These are phyloP conservation scores for Lolium multiflorum DNA, from an alignment of 176 grass and related monocot genomes.

Conservation along the genomic window DNA sequence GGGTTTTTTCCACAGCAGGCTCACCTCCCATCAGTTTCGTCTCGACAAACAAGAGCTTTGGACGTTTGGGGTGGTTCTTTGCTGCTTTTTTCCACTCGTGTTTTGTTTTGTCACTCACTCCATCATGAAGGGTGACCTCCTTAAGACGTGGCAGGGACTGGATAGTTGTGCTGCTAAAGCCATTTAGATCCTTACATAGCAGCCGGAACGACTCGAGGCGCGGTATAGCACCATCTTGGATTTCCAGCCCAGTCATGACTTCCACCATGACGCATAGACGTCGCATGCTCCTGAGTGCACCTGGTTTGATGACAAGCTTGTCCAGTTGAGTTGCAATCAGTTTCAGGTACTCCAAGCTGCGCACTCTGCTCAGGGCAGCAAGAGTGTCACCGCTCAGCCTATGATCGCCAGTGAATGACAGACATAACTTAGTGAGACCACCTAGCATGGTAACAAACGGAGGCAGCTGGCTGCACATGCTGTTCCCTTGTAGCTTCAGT, in stretches of 20 bases:
- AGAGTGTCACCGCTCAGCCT: neutral
- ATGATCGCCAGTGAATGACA: neutral
- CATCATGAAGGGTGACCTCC: neutral
- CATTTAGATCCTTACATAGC: neutral
- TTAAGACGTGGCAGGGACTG: neutral
- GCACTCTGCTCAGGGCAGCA: neutral
- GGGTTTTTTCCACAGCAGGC: neutral
- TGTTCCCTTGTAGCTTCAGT: constrained; percentile 24
- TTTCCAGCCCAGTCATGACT: neutral
- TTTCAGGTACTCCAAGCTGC: neutral
- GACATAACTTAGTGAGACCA: neutral
- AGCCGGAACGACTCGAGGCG: neutral
- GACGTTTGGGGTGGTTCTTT: neutral
- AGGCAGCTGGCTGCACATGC: neutral
- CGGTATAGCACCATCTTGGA: neutral
- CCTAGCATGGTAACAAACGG: neutral
- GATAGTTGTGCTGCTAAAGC: neutral
- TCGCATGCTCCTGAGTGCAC: neutral
- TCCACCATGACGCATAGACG: neutral
- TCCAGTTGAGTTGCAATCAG: neutral
- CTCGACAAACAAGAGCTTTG: neutral
- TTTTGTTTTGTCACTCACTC: neutral
- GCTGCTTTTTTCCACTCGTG: neutral
- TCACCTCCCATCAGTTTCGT: neutral
- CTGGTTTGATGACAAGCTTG: neutral